Evolutionary conservation across 345 rosid genomes (phyloP).

Genomic region (Eucalyptus polyanthemos): DNA sequence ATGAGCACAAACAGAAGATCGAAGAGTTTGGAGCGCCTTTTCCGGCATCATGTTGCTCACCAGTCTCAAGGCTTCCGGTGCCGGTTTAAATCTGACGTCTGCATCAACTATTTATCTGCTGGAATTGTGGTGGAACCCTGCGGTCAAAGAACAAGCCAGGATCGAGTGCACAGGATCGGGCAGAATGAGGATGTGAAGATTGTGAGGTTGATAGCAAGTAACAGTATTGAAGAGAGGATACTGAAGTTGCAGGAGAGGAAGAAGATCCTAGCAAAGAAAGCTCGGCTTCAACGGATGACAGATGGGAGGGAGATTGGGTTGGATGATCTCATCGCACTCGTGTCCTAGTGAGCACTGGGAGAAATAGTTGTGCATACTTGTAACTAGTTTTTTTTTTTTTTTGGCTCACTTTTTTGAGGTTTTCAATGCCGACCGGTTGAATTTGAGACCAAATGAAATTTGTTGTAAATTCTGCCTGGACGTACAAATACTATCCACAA

Average conservation of each 20-base stretch:
- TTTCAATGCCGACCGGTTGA: too few relatives aligned
- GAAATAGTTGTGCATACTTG: neutral
- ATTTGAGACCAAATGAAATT: too few relatives aligned
- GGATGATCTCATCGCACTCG: slow-evolving; percentile 38
- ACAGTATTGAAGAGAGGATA: slow-evolving; percentile 72
- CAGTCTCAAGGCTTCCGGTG: slow-evolving; percentile 65
- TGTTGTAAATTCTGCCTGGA: too few relatives aligned
- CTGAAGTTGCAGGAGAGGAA: slow-evolving; percentile 66
- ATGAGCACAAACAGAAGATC: too few relatives aligned
- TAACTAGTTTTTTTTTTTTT: neutral
- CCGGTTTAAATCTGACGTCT: slow-evolving; percentile 65
- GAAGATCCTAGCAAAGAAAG: slow-evolving; percentile 59
- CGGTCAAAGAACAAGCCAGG: slow-evolving; percentile 70
- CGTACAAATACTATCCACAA: too few relatives aligned
- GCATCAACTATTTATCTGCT: slow-evolving; percentile 62
- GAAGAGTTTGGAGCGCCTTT: too few relatives aligned
- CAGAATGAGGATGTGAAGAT: slow-evolving; percentile 53
- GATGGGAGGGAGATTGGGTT: slow-evolving; percentile 28
- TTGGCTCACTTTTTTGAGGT: too few relatives aligned
- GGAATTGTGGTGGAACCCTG: slow-evolving; percentile 89
- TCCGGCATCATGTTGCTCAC: slow-evolving; percentile 45
- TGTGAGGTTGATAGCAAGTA: slow-evolving; percentile 54
- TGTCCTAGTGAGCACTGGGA: slow-evolving; percentile 28
- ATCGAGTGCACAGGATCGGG: slow-evolving; percentile 53
- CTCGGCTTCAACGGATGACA: slow-evolving; percentile 14